These are phyloP conservation scores for Pogostemon cablin DNA, from an alignment of 257 asterid species.

Conservation along the genomic window DNA sequence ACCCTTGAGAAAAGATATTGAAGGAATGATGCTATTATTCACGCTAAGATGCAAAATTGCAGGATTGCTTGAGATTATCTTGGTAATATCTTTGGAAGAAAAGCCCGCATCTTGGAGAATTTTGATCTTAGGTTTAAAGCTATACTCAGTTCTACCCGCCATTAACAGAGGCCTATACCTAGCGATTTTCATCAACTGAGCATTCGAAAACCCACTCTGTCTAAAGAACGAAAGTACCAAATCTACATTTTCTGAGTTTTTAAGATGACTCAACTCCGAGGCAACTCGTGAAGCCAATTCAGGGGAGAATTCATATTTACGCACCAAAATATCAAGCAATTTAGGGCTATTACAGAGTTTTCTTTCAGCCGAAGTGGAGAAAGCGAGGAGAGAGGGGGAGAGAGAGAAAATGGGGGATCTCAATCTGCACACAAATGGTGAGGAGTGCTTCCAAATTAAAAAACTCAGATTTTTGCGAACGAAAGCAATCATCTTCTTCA, in stretches of 20 bases:
- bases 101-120: slow-evolving; percentile 42
- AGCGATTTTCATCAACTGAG: slow-evolving; percentile 41
- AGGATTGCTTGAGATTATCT: slow-evolving; percentile 33
- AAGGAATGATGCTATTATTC: slow-evolving; percentile 17
- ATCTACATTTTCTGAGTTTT: slow-evolving; percentile 29
- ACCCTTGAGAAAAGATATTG: slow-evolving; percentile 33
- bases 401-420: background rate
- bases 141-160: slow-evolving; percentile 17
- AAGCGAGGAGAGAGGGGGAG: background rate
- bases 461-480: background rate
- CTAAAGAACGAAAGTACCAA: slow-evolving; percentile 34
- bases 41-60: slow-evolving; percentile 27
- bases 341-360: background rate
- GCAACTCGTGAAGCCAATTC: slow-evolving; percentile 34
- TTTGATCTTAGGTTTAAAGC: slow-evolving; percentile 41
- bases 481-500: background rate
- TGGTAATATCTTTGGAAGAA: slow-evolving; percentile 25
- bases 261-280: slow-evolving; percentile 16
- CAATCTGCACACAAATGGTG: background rate
- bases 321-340: slow-evolving; percentile 16
- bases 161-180: slow-evolving; percentile 14
- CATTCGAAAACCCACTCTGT: slow-evolving; percentile 40
- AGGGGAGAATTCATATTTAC: slow-evolving; percentile 38
- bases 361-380: background rate
- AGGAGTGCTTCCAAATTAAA: background rate